Conservation (phyloP, 192 early-diverging fungal species). For the Tieghemiomyces parasiticus region DNA sequence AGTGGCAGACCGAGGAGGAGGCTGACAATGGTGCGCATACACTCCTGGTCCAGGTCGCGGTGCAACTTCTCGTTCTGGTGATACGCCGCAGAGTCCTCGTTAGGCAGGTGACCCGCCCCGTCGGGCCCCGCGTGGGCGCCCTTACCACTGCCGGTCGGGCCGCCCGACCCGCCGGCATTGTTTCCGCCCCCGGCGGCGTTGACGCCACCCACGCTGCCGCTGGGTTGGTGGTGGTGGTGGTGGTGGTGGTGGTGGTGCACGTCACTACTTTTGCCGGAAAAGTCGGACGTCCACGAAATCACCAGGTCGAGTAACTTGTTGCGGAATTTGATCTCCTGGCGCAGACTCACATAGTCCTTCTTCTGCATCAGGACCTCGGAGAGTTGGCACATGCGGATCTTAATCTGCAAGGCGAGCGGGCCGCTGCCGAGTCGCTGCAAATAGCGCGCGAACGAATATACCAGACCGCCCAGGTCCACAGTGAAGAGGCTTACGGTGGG, state of each 20-base stretch:
- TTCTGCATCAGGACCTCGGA: constrained; percentile 57
- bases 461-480: constrained; percentile 53
- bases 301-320: constrained; percentile 56
- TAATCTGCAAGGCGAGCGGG: constrained; percentile 44
- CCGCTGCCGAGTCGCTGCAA: constrained; percentile 43
- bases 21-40: constrained; percentile 56
- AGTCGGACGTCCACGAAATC: constrained; percentile 67
- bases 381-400: constrained; percentile 60
- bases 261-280: constrained; percentile 22
- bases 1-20: constrained; percentile 57
- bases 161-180: background rate
- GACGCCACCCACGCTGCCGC: background rate
- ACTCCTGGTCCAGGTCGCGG: constrained; percentile 59
- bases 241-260: background rate
- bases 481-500: constrained; percentile 36
- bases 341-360: constrained; percentile 53
- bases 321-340: constrained; percentile 56
- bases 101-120: background rate
- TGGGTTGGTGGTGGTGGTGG: background rate
- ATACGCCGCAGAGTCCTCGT: background rate
- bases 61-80: constrained; percentile 42
- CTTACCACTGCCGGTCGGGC: constrained; percentile 16
- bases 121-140: background rate
- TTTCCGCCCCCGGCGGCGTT: background rate
- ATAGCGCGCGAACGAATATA: constrained; percentile 52